These are phyloP conservation scores for Aspergillus nomiae DNA, from an alignment of 2,329 filamentous ascomycete species.

Conservation along the genomic window DNA sequence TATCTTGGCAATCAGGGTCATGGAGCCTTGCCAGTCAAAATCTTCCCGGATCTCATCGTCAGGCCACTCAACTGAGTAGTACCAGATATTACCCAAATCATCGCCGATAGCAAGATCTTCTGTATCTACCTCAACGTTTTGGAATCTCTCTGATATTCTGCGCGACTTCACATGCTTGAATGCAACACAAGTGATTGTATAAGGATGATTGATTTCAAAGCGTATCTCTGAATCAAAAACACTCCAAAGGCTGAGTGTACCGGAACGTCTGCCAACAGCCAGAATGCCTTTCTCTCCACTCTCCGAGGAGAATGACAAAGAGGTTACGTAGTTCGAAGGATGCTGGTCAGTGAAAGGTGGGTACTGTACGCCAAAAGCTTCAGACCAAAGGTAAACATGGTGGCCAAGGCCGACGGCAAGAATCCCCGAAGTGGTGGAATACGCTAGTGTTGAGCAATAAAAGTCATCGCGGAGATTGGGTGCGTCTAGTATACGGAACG, in stretches of 20 bases:
- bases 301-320: conserved; percentile 84
- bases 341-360: conserved; percentile 57
- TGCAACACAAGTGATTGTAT: conserved; percentile 74
- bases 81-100: conserved; percentile 78
- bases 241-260: conserved; percentile 76
- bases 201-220: conserved; percentile 73
- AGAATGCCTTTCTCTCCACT: conserved; percentile 77
- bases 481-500: conserved; percentile 87
- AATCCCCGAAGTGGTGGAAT: conserved; percentile 71
- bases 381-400: conserved; percentile 86
- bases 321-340: conserved; percentile 67
- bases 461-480: conserved; percentile 90
- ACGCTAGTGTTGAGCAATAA: conserved; percentile 89
- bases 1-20: conserved; percentile 77
- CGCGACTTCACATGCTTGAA: conserved; percentile 70
- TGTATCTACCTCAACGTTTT: conserved; percentile 59
- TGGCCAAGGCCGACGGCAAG: conserved; percentile 82
- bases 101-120: conserved; percentile 89
- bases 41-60: conserved; percentile 60
- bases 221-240: conserved; percentile 66
- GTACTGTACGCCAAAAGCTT: conserved; percentile 66
- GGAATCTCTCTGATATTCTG: conserved; percentile 51
- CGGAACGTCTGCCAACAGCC: conserved; percentile 79
- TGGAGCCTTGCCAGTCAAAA: conserved; percentile 73
- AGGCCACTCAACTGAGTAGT: conserved; percentile 87